Conservation (phyloP, 805 yeast species). For the Candida anglica region DNA sequence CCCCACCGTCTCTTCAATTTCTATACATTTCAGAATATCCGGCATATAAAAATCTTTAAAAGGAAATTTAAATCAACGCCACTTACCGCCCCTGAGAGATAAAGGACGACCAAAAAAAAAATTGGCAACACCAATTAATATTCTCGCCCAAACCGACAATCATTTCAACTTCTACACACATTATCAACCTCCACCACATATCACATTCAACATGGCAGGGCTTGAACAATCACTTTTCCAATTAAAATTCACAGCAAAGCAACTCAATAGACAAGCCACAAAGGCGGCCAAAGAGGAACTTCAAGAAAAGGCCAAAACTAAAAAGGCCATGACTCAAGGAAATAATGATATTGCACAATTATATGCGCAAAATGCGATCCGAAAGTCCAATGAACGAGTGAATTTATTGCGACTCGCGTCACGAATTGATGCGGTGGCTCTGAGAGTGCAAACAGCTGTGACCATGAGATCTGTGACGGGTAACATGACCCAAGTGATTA, state of each 20-base stretch:
- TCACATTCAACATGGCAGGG: conserved; percentile 26
- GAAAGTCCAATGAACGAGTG: conserved; percentile 83
- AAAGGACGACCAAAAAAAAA: no score
- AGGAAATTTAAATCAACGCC: no score
- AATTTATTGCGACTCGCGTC: conserved; percentile 80
- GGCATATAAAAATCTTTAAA: no score
- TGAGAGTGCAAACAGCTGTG: conserved; percentile 95
- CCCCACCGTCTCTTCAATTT: no score
- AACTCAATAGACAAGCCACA: conserved; percentile 82
- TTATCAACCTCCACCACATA: background rate
- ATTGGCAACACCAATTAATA: no score
- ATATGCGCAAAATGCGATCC: conserved; percentile 93
- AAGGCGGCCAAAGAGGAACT: conserved; percentile 89
- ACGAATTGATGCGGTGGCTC: conserved; percentile 92
- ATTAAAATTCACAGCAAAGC: conserved; percentile 87
- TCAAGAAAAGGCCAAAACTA: conserved; percentile 80
- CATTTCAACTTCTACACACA: no score
- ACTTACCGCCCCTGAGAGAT: no score
- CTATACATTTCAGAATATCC: no score
- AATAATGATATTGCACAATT: conserved; percentile 88
- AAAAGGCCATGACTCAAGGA: conserved; percentile 82
- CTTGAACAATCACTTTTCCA: conserved; percentile 57
- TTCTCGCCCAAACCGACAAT: no score
- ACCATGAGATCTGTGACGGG: conserved; percentile 95
- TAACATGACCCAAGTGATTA: conserved; percentile 88